Conservation (phyloP, 2,329 filamentous ascomycete species). For the Fusarium cicatricum region DNA sequence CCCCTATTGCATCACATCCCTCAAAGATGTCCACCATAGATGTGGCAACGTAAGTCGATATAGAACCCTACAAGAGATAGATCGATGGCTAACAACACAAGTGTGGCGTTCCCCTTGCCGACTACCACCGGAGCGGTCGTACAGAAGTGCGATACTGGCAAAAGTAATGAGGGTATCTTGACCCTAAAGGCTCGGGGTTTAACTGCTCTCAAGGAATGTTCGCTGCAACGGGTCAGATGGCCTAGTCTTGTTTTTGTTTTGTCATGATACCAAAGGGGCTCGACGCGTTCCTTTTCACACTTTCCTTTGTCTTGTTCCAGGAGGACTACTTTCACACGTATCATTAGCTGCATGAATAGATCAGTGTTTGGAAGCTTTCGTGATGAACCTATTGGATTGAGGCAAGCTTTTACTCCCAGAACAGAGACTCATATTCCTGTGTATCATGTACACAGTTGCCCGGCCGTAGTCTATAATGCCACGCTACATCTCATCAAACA, state of each 20-base stretch:
- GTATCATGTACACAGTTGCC: constrained; percentile 1
- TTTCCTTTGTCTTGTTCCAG: neutral
- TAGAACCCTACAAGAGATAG: fast-evolving
- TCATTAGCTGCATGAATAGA: no score
- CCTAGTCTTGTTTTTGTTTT: neutral
- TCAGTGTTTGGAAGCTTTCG: no score
- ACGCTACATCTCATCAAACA: constrained; percentile 27
- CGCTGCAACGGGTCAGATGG: neutral
- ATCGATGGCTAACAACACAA: constrained; percentile 1
- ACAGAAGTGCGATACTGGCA: constrained; percentile 28
- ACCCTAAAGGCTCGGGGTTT: no score
- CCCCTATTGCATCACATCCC: constrained; percentile 24
- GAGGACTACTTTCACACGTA: neutral
- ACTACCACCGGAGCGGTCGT: constrained; percentile 32
- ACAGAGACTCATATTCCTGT: neutral
- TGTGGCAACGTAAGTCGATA: constrained; percentile 31
- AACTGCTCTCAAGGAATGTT: neutral
- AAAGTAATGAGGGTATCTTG: constrained; percentile 2
- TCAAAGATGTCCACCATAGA: constrained; percentile 37
- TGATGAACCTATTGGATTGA: no score
- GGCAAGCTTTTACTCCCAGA: no score
- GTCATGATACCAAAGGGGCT: constrained; percentile 14
- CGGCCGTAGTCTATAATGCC: constrained; percentile 19
- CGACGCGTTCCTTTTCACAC: neutral
- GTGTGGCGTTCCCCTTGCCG: constrained; percentile 33